These are phyloP conservation scores for Pichia deserticola DNA, from an alignment of 805 yeast genomes.

Conservation along the genomic window DNA sequence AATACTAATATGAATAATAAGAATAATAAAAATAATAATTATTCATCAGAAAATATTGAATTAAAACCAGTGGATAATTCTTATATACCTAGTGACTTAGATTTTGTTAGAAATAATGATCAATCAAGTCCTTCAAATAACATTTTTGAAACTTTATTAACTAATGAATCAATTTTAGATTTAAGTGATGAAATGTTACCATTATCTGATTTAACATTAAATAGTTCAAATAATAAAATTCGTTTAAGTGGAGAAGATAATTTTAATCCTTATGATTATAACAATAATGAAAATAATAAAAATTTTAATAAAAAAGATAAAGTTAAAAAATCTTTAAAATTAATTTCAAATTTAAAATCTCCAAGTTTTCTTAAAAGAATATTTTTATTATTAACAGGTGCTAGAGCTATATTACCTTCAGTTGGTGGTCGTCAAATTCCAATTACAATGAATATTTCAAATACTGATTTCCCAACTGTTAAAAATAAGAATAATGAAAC, in stretches of 20 bases:
- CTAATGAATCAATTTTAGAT: constrained; percentile 19
- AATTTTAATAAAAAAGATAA: background rate
- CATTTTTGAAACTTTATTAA: constrained; percentile 4
- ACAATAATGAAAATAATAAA: background rate
- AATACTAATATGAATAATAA: too few relatives aligned
- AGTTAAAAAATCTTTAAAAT: background rate
- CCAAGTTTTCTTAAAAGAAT: background rate
- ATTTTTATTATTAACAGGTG: constrained; percentile 33
- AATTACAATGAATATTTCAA: constrained; percentile 37
- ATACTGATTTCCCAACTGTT: constrained; percentile 24
- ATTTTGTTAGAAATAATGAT: constrained; percentile 12
- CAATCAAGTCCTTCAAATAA: background rate
- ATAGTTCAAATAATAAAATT: background rate
- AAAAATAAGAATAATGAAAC: constrained; percentile 23
- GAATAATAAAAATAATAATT: background rate
- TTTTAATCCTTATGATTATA: background rate
- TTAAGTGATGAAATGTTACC: background rate
- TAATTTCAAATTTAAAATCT: background rate
- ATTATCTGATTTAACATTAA: background rate
- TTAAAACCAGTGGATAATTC: constrained; percentile 26
- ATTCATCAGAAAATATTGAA: constrained; percentile 27
- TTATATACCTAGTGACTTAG: constrained; percentile 20
- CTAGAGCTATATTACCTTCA: constrained; percentile 42
- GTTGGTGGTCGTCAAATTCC: constrained; percentile 75
- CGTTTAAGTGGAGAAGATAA: background rate